Base-by-base conservation (phyloP, 192 early-diverging fungal species). In the Powellomyces hirtus region DNA sequence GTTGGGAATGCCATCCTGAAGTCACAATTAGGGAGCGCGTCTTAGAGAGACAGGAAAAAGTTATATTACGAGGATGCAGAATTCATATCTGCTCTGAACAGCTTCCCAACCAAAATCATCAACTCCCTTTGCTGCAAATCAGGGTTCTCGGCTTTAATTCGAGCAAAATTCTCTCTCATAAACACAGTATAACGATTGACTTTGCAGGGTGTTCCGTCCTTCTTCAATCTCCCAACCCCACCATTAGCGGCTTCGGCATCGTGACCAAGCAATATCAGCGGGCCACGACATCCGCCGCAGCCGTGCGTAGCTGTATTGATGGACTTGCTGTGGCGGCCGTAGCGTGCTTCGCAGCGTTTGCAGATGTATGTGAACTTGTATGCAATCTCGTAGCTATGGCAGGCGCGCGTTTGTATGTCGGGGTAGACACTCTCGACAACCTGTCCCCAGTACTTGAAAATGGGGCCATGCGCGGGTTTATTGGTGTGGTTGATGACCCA, bases 251-350 rank as follows among this genome's bases (percentile, higher is more conserved):
- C 34, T 2, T 6, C 33, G 22, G 31, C 11, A 60, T 20, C 59
- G 29, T 36, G 26, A 14, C 67, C 68, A 33, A 66, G 5, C 26
- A 72, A 51, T 24, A 20, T 37, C 38, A 76, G 33, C 24, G 59
- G 52, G 2, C 42, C 1, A 24, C 71, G 31, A 36, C 75, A 77
- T 7, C 24, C 34, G 4, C 77, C 77, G 49, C 77, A 79, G 18
- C 59, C 75, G 2, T 58, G 30, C 33, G 24, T 65, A 22, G 74
- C 37, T 27, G 68, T 52, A 46, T 79, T 59, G 50, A 79, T 79
- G 24, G 71, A 74, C 46, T 76, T 75, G 60, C 72, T 75, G 44
- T 78, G 75, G 1, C 77, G 61, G 4, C 77, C 77, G 55, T 77
- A 79, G 69, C 62, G 65, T 14, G 26, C 52, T 2, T 42, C 70